A percentile compares a stretch with the other conserved stretches of the same genome.
These are phyloP conservation scores for Vanrija sp. DNA, from an alignment of 1,284 basidiomycete genomes.

Conservation along the genomic window DNA sequence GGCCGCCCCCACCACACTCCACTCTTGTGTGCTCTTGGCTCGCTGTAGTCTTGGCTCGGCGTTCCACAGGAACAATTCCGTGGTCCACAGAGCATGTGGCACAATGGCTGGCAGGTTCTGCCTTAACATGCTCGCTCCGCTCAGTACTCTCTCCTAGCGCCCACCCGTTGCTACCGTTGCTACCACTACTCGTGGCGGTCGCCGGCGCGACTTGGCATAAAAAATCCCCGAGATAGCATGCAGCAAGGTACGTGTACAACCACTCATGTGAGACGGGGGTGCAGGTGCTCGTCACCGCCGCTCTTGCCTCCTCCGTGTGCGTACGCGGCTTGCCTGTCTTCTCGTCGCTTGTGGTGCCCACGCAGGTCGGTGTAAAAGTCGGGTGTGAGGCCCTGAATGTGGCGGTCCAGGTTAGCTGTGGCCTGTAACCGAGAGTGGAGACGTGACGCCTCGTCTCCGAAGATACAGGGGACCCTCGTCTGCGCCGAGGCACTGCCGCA, in stretches of 20 bases:
- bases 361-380: conserved; percentile 69
- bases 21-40: too few relatives aligned
- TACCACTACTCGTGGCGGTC: too few relatives aligned
- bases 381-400: conserved; percentile 56
- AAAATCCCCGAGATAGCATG: neutral
- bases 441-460: neutral
- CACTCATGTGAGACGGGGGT: conserved; percentile 33
- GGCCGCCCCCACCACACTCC: too few relatives aligned
- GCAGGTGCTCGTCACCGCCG: conserved; percentile 38
- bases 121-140: too few relatives aligned
- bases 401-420: too few relatives aligned
- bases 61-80: too few relatives aligned
- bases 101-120: too few relatives aligned
- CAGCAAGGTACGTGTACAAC: neutral
- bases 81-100: too few relatives aligned
- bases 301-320: conserved; percentile 8
- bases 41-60: too few relatives aligned
- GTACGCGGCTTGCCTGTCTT: conserved; percentile 6
- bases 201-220: neutral
- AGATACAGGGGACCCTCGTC: neutral
- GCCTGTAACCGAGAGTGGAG: neutral
- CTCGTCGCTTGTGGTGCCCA: conserved; percentile 46
- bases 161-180: too few relatives aligned
- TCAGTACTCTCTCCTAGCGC: too few relatives aligned
- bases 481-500: neutral